These are phyloP conservation scores for Citrullus colocynthis DNA, from an alignment of 306 rosid species.

Conservation along the genomic window DNA sequence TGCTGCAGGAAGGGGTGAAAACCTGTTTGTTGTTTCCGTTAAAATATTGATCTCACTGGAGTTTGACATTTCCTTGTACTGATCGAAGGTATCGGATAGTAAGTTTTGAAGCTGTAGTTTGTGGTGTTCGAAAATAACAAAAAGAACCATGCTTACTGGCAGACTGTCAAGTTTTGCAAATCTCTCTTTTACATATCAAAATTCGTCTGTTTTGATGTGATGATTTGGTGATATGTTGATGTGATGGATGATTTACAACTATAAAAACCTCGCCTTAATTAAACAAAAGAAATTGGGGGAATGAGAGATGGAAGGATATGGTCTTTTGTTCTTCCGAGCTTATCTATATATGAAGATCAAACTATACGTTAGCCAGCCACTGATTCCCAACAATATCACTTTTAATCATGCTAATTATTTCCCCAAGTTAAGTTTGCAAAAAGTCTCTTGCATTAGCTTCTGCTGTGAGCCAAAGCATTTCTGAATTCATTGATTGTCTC, in stretches of 20 bases:
- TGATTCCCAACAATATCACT: background rate
- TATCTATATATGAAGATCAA: background rate
- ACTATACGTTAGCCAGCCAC: background rate
- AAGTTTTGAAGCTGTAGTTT: background rate
- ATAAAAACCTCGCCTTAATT: background rate
- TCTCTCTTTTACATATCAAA: background rate
- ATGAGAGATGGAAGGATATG: background rate
- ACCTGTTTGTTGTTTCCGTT: background rate
- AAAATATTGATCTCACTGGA: background rate
- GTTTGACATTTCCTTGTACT: background rate
- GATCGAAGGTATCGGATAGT: background rate
- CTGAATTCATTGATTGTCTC: background rate
- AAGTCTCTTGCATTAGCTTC: too few relatives aligned
- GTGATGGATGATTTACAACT: background rate
- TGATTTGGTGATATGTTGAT: too few relatives aligned
- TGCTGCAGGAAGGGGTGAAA: background rate
- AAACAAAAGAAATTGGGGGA: background rate
- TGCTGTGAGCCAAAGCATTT: background rate
- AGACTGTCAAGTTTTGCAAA: background rate
- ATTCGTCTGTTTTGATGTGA: background rate
- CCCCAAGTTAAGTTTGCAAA: background rate
- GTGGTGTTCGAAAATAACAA: background rate
- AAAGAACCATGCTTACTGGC: background rate
- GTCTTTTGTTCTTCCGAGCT: background rate
- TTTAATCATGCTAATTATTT: background rate